Conservation (phyloP, 2,329 filamentous ascomycete genomes). For the Cercospora sp. region DNA sequence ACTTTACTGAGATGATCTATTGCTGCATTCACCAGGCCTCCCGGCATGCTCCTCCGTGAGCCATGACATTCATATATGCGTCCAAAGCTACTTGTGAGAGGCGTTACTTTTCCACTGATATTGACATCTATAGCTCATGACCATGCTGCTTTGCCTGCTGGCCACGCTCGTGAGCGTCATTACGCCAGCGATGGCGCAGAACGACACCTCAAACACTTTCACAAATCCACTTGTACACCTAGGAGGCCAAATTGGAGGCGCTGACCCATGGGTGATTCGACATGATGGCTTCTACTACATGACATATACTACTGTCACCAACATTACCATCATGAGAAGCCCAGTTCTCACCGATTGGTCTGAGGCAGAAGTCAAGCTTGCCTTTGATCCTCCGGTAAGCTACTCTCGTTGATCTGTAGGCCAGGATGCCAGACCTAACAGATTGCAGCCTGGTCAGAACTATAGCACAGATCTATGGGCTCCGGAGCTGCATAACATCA, state of each 20-base stretch:
- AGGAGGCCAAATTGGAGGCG: constrained; percentile 38
- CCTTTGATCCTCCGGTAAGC: constrained; percentile 45
- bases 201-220: constrained; percentile 39
- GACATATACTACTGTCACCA: constrained; percentile 47
- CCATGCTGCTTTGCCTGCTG: background rate
- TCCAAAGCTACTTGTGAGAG: background rate
- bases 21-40: background rate
- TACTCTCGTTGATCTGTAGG: background rate
- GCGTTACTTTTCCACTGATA: background rate
- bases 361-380: constrained; percentile 45
- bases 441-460: constrained; percentile 37
- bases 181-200: constrained; percentile 21
- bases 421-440: background rate
- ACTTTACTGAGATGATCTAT: background rate
- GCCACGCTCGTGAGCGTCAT: constrained; percentile 19
- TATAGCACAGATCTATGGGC: constrained; percentile 55
- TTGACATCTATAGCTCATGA: background rate
- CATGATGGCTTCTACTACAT: constrained; percentile 48
- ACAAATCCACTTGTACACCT: constrained; percentile 46
- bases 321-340: constrained; percentile 48
- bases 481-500: constrained; percentile 52
- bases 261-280: constrained; percentile 50
- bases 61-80: background rate
- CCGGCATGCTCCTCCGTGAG: background rate
- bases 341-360: constrained; percentile 47